These are phyloP conservation scores for Comarum palustre DNA, from an alignment of 306 rosid species.

Conservation along the genomic window DNA sequence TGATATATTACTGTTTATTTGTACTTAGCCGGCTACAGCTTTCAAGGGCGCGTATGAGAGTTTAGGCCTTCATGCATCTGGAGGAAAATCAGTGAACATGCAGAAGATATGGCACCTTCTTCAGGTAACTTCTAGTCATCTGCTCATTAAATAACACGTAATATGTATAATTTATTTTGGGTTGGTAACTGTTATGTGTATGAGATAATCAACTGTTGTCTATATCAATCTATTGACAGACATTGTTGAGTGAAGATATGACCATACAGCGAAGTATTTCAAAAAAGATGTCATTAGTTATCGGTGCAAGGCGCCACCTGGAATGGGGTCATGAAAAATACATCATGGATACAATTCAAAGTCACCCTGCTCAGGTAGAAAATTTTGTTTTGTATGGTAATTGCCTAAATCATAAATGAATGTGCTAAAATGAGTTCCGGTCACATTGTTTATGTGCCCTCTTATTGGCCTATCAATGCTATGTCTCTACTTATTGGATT, in stretches of 20 bases:
- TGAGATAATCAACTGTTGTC: neutral
- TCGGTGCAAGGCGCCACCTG: conserved; percentile 93
- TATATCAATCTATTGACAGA: conserved; percentile 36
- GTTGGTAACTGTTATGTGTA: neutral
- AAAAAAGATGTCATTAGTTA: conserved; percentile 67
- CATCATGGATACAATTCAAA: conserved; percentile 90
- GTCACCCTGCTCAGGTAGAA: conserved; percentile 91
- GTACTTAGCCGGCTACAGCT: conserved; percentile 68
- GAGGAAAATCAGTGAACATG: conserved; percentile 90
- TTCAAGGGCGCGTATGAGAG: conserved; percentile 86
- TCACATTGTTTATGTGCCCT: neutral
- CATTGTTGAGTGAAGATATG: conserved; percentile 66
- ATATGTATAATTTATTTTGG: neutral
- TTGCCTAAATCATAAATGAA: conserved; percentile 8
- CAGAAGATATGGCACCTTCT: conserved; percentile 97
- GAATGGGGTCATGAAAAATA: conserved; percentile 95
- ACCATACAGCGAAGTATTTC: conserved; percentile 47
- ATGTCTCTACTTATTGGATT: conserved; percentile 14
- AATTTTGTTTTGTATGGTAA: conserved; percentile 12
- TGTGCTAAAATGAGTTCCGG: neutral
- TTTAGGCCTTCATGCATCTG: conserved; percentile 63
- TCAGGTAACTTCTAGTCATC: conserved; percentile 51
- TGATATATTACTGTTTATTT: conserved; percentile 2
- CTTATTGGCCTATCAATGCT: neutral
- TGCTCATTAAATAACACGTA: conserved; percentile 1